Evolutionary conservation across 768 basidiomycete species (phyloP).

Genomic region (Lactarius indigo): DNA sequence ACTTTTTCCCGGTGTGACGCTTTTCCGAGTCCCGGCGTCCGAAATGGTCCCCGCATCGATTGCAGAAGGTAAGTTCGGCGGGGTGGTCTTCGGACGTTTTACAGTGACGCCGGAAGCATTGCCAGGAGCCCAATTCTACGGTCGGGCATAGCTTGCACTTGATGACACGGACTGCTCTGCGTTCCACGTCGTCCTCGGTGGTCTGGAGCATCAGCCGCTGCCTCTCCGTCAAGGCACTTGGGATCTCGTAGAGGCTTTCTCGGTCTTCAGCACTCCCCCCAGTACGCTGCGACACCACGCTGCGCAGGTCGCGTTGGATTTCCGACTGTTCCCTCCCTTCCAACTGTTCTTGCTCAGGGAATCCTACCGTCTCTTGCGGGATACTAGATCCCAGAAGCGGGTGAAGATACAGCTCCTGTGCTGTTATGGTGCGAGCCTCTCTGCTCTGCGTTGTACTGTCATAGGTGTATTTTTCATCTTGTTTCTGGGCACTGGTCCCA

Average conservation of each 20-base stretch:
- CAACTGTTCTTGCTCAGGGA: background rate
- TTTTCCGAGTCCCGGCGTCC: background rate
- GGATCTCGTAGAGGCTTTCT: background rate
- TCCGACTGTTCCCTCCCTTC: background rate
- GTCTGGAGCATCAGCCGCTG: background rate
- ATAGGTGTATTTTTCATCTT: background rate
- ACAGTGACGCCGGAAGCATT: background rate
- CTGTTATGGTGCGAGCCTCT: background rate
- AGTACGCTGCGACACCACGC: too few relatives aligned
- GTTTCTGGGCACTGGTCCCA: background rate
- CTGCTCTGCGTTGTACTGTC: background rate
- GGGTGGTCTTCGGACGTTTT: background rate
- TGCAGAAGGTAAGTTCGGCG: background rate
- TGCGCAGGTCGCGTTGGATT: background rate
- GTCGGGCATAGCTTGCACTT: background rate
- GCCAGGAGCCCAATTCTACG: background rate
- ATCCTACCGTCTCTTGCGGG: background rate
- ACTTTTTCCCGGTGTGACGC: background rate
- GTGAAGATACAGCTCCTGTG: background rate
- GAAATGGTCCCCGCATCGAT: background rate
- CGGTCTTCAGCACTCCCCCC: background rate
- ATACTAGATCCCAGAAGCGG: background rate
- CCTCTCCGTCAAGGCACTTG: background rate
- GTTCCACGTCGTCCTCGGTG: background rate
- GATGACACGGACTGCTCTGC: background rate